Conservation (phyloP, 176 grass and related monocot species). For the Phragmites australis region DNA sequence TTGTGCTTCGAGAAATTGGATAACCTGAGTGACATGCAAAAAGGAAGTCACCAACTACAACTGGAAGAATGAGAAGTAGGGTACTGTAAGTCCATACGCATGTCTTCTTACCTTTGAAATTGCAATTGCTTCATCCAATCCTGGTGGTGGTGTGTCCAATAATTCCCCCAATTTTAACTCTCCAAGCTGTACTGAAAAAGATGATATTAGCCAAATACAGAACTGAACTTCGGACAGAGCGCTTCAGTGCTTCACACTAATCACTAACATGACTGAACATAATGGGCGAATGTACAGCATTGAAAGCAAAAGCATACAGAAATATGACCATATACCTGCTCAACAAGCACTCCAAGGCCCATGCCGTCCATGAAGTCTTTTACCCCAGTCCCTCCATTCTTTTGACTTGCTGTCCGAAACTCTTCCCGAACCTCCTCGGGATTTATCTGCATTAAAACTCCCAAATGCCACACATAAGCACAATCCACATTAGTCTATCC, state of each 20-base stretch:
- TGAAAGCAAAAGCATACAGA: conserved; percentile 1
- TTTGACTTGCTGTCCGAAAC: conserved; percentile 70
- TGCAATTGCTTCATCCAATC: conserved; percentile 95
- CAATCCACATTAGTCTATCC: background rate
- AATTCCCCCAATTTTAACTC: conserved; percentile 93
- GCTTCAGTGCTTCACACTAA: conserved; percentile 23
- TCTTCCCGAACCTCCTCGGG: conserved; percentile 90
- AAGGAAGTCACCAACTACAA: conserved; percentile 19
- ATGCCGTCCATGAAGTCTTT: conserved; percentile 99
- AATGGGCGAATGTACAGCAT: background rate
- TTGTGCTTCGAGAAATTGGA: conserved; percentile 93
- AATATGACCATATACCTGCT: conserved; percentile 61
- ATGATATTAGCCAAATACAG: conserved; percentile 20
- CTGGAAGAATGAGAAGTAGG: background rate
- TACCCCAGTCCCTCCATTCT: conserved; percentile 75
- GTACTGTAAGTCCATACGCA: background rate
- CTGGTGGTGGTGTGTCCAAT: conserved; percentile 85
- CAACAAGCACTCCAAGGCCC: conserved; percentile 84
- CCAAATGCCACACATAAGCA: conserved; percentile 1
- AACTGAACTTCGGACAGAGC: background rate
- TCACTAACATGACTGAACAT: background rate
- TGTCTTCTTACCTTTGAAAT: conserved; percentile 75
- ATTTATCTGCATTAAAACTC: conserved; percentile 68
- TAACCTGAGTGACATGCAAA: conserved; percentile 60
- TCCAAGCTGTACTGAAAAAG: conserved; percentile 68